Base-by-base conservation (phyloP, 768 basidiomycete genomes). In the Collybia nuda region DNA sequence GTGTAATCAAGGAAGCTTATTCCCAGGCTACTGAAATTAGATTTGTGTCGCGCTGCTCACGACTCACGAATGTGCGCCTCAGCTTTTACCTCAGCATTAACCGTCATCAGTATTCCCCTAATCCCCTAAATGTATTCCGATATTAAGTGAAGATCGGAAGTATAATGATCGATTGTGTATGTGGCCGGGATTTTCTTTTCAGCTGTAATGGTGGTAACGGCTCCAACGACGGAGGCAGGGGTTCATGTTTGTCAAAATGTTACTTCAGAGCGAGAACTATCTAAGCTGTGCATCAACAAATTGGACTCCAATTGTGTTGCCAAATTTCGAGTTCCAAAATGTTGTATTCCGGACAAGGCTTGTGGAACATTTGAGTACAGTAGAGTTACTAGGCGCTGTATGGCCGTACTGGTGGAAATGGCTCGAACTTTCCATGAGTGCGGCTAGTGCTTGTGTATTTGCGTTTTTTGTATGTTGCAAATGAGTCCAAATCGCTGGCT, bases 1-100 rank as follows among this genome's bases (percentile, higher is more conserved):
- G 69, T 73, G 53, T 74, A 77, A 3, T 67, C 50, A 35, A 77
- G 59, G 44, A 72, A 71, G 58, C 76, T 73, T 56, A 76, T 62
- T 14, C 70, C 71, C 28, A 74, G 47, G 67, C 60, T 47, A 66
- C 60, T 14, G 62, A 55, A 0, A 60, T 48, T 26, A 62, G 55
- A 75, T 65, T 9, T 70, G 61, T 19, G 69, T 72, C 40, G 75
- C 54, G 52, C 70, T 71, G 53, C 76, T 56, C 11, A 62, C 42
- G 29, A 76, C n/a, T n/a, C n/a, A n/a, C n/a, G 64, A 0, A 65
- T 71, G 49, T 76, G 74, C n/a, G 51, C 56, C 23, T 70, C 71
- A 12, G 69, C 59, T 21, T 61, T 44, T 4, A 74, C 55, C 36
- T 70, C 67, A 24, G 62, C 53, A 43, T 66, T 67, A 58, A 63